Evolutionary conservation across 2,329 filamentous ascomycete species (phyloP), one percentile per base, ranked within the genome.

Genomic region (Talaromyces sp.): DNA sequence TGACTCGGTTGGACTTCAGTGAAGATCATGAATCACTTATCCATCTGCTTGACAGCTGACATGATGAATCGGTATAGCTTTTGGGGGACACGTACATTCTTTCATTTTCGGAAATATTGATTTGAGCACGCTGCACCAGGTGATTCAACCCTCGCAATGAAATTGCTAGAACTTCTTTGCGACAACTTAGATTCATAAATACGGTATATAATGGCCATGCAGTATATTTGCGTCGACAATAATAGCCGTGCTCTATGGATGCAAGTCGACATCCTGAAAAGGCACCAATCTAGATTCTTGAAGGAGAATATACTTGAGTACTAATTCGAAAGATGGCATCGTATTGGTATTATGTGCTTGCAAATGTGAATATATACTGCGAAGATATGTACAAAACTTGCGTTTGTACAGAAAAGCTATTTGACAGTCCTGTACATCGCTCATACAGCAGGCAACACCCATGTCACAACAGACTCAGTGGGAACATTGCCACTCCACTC

Each of bases 401-500:
- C 14, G 18, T 9, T 14, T 21, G 31, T 35, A 37, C n/a, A 6
- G n/a, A 4, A 18, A 31, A 9, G n/a, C 8, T 18, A 12, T 14
- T 35, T 16, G 6, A 25, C 5, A 46, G 25, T 21, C n/a, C 48
- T 18, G 8, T 2, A 4, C 25, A 2, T 12, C 28, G 5, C 31
- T 14, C 14, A 54, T 3, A 35, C 31, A 37, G 50, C 31, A 35
- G 60, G 60, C 40, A 62, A 21, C 8, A 62, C 39, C 60, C 60
- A 62, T 25, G 60, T 62, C 12, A 50, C 44, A 37, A 62, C 52
- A 25, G 60, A 62, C 9, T 62, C 25, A 5, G 39, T 50, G 1
- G 60, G 60, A 23, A 62, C 11, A 35, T 37, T 48, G 18, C 60
- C 60, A 50, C 52, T 50, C 60, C 60, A 62, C 23, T 57, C 6